Conservation (phyloP, 495 filamentous ascomycete genomes). For the Sphaerosporella brunnea region DNA sequence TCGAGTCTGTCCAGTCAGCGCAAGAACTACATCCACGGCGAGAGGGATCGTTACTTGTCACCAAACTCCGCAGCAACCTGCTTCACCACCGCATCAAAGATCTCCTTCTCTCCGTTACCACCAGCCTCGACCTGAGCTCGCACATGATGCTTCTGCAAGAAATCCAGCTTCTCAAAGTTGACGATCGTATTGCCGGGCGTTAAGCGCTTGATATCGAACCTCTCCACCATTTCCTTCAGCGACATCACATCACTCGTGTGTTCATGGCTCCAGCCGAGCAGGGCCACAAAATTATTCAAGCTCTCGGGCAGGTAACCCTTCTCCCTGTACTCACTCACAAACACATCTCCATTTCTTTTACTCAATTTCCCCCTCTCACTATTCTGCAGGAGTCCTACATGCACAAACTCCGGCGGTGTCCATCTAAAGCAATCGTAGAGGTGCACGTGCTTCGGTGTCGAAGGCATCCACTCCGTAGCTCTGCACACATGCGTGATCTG, state of each 20-base stretch:
- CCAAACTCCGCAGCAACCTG: slow-evolving; percentile 21
- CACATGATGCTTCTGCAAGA: slow-evolving; percentile 59
- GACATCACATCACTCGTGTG: slow-evolving; percentile 46
- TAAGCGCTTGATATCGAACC: slow-evolving; percentile 60
- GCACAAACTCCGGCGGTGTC: slow-evolving; percentile 65
- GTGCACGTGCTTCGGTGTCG: slow-evolving; percentile 72
- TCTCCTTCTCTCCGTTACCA: slow-evolving; percentile 15
- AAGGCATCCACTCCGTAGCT: slow-evolving; percentile 77
- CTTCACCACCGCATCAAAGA: slow-evolving; percentile 24
- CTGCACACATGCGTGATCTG: slow-evolving; percentile 87
- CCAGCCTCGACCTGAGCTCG: slow-evolving; percentile 21
- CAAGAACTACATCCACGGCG: too few species aligned
- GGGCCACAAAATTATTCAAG: slow-evolving; percentile 64
- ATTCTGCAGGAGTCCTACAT: slow-evolving; percentile 74
- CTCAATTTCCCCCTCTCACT: slow-evolving; percentile 64
- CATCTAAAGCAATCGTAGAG: slow-evolving; percentile 82
- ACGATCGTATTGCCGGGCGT: slow-evolving; percentile 81
- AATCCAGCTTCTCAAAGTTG: slow-evolving; percentile 59
- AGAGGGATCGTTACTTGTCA: slow-evolving; percentile 12
- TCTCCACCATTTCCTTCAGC: slow-evolving; percentile 44
- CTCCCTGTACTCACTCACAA: slow-evolving; percentile 50
- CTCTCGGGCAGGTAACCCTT: slow-evolving; percentile 52
- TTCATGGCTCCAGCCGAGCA: slow-evolving; percentile 72
- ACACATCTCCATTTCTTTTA: slow-evolving; percentile 60
- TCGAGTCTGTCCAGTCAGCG: slow-evolving; percentile 12